Evolutionary conservation across 2,329 filamentous ascomycete genomes (phyloP).

Genomic region (Dryadomyces quercus-mongolicae): DNA sequence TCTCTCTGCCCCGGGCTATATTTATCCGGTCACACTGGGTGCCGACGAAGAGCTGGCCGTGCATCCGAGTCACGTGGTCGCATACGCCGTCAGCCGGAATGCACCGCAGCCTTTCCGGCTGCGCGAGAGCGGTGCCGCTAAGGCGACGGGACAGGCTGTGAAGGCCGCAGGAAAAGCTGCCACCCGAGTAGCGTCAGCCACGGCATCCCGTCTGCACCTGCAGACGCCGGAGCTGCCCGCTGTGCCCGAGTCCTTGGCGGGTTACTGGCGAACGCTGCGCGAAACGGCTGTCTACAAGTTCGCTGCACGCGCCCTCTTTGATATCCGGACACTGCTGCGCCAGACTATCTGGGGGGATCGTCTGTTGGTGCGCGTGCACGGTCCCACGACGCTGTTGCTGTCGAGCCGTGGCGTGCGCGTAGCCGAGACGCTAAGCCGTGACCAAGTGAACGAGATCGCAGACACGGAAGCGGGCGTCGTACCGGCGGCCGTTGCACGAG

Average conservation of each 20-base stretch:
- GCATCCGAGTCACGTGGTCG: constrained; percentile 83
- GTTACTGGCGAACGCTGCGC: constrained; percentile 63
- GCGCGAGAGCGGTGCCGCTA: constrained; percentile 1
- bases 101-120: constrained; percentile 78
- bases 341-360: constrained; percentile 88
- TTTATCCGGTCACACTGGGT: constrained; percentile 73
- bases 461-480: constrained; percentile 64
- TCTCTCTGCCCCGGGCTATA: constrained; percentile 73
- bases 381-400: constrained; percentile 74
- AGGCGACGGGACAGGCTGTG: constrained; percentile 21
- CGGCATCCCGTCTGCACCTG: neutral
- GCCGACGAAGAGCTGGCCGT: constrained; percentile 83
- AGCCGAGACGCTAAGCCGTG: constrained; percentile 62
- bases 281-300: constrained; percentile 62
- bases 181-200: neutral
- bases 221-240: constrained; percentile 46
- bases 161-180: constrained; percentile 2
- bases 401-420: constrained; percentile 76
- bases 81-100: constrained; percentile 67
- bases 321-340: constrained; percentile 61
- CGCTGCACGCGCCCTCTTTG: constrained; percentile 51
- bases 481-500: constrained; percentile 42
- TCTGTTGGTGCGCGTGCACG: constrained; percentile 81
- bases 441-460: constrained; percentile 84
- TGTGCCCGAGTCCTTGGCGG: constrained; percentile 40